Evolutionary conservation across 495 filamentous ascomycete genomes (phyloP).

Genomic region (Viridothelium virens): DNA sequence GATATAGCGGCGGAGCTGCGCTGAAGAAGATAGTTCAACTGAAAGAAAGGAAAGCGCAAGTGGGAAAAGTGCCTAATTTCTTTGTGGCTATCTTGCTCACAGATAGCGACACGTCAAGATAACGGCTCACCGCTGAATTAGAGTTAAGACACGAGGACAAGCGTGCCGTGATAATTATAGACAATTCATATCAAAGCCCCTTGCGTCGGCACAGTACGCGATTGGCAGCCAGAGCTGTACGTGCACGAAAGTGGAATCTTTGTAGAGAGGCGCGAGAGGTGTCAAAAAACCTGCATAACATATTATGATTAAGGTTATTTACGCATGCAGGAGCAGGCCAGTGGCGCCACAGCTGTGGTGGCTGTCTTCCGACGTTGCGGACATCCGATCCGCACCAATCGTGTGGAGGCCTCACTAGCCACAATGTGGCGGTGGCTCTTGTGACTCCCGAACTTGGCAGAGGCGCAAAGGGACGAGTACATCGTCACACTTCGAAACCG

Average conservation of each 20-base stretch:
- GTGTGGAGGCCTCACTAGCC: background rate
- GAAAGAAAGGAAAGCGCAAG: too few relatives aligned
- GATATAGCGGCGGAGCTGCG: too few relatives aligned
- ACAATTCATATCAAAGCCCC: background rate
- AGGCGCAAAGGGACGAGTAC: background rate
- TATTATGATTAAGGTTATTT: too few relatives aligned
- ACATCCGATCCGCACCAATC: background rate
- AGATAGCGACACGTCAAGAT: background rate
- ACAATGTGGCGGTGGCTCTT: conserved; percentile 4
- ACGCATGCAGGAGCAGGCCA: too few relatives aligned
- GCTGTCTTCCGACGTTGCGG: background rate
- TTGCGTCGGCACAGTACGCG: background rate
- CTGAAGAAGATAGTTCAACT: too few relatives aligned
- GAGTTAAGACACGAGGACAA: background rate
- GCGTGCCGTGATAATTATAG: background rate
- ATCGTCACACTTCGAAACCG: conserved; percentile 3
- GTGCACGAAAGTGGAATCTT: background rate
- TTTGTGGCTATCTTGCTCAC: background rate
- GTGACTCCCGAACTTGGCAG: conserved; percentile 1
- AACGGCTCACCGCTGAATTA: conserved; percentile 9
- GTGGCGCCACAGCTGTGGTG: too few relatives aligned
- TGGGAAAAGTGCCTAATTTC: too few relatives aligned
- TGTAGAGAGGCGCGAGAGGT: too few relatives aligned
- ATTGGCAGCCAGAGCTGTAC: background rate
- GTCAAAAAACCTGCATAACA: too few relatives aligned